phyloP scores from a whole-genome alignment of 352 stramenopile genomes.

The Peronospora destructor region DNA sequence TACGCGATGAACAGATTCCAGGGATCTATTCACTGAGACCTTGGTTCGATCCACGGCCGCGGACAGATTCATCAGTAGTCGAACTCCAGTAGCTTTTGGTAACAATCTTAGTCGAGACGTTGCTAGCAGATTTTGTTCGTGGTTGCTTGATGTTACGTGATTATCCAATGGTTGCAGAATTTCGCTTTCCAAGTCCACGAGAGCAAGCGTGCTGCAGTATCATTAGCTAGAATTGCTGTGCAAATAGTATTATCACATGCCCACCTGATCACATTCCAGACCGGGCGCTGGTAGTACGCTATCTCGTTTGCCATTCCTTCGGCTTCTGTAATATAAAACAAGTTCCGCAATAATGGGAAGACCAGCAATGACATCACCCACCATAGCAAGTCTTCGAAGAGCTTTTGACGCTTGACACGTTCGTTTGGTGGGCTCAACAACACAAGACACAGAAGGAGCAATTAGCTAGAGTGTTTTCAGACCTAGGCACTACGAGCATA shows the following conservation, averaged over 20 bases:
- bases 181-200: slow-evolving; percentile 40
- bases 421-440: slow-evolving; percentile 50
- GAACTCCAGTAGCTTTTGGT: slow-evolving; percentile 57
- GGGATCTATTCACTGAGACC: slow-evolving; percentile 49
- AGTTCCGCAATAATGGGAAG: slow-evolving; percentile 49
- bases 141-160: slow-evolving; percentile 1
- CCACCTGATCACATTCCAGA: slow-evolving; percentile 61
- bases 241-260: not conserved
- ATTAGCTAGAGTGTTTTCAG: not conserved
- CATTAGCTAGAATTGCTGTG: not conserved
- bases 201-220: slow-evolving; percentile 33
- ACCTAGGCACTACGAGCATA: not conserved
- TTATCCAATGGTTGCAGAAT: slow-evolving; percentile 32
- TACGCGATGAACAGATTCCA: slow-evolving; percentile 54
- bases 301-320: slow-evolving; percentile 68
- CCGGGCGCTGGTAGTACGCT: slow-evolving; percentile 51
- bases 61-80: slow-evolving; percentile 77
- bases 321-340: slow-evolving; percentile 72
- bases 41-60: slow-evolving; percentile 19
- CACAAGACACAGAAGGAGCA: not conserved
- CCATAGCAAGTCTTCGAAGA: slow-evolving; percentile 36
- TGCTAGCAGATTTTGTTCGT: slow-evolving; percentile 24
- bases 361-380: slow-evolving; percentile 43
- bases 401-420: slow-evolving; percentile 31
- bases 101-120: slow-evolving; percentile 55